Base-by-base conservation (phyloP, 2,329 filamentous ascomycete genomes). In the Rutstroemia sydowiana region DNA sequence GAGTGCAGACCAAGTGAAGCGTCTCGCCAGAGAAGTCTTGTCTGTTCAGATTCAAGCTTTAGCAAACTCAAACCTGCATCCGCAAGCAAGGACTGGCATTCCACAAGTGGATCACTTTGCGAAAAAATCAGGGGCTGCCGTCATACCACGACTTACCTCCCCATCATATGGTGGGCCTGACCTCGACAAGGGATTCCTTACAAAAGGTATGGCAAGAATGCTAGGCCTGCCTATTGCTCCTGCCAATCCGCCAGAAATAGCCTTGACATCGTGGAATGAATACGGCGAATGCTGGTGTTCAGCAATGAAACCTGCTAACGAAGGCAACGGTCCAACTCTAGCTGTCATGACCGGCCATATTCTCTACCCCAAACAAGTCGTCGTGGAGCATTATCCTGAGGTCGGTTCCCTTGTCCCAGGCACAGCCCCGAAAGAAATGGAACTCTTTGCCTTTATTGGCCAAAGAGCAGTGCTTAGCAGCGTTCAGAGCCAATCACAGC, bases 251-350 rank as follows among this genome's bases (percentile, higher is more conserved):
- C 74, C 76, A 0, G 62, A 71, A n/a, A 67, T 74, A 0, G 88
- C 86, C 1, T 73, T 95, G 2, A 65, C 69, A 1, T 70, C 73
- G 3, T 95, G 91, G 89, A 73, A 82, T 9, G 87, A 95, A 45
- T 77, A 85, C 31, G 88, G 87, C 18, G 87, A 97, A 56, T 95
- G 89, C 68, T 97, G 89, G 87, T 97, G 92, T 67, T 82, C 85
- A 4, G 75, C 73, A 3, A 69, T 70, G 0, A 57, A 63, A n/a
- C n/a, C n/a, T 10, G 70, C 74, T 45, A 66, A 66, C 13, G 69
- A 59, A 13, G 61, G 60, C 2, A 74, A 76, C 45, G 79, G 81
- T 34, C 80, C 82, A 2, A 78, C 81, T 48, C 71, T 97, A 14
- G 79, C 78, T 8, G 78, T 95, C 16, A 68, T 80, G 37, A 74